These are phyloP conservation scores for Lachancea meyersii DNA, from an alignment of 805 yeast species.

Conservation along the genomic window DNA sequence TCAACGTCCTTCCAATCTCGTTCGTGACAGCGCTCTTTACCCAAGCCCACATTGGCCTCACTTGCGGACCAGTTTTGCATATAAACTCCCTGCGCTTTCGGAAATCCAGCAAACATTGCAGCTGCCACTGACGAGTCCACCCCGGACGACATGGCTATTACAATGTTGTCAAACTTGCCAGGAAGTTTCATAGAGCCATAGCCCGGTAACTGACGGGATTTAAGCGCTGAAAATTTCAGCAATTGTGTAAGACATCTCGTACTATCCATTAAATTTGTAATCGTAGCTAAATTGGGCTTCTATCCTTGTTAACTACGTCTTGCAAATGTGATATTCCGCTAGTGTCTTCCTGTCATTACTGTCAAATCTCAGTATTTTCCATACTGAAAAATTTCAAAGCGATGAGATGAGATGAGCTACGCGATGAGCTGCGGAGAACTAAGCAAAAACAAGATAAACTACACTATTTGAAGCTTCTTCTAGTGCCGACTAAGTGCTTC, in stretches of 20 bases:
- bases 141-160: slow-evolving; percentile 94
- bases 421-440: slow-evolving; percentile 1
- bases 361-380: neutral
- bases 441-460: neutral
- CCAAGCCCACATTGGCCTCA: slow-evolving; percentile 30
- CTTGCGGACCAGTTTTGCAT: slow-evolving; percentile 85
- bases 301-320: too few species aligned
- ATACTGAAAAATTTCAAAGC: slow-evolving; percentile 9
- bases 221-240: neutral
- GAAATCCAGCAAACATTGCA: slow-evolving; percentile 50
- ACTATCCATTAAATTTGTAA: neutral
- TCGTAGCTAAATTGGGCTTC: neutral
- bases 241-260: neutral
- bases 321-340: too few species aligned
- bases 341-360: slow-evolving; percentile 1
- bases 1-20: slow-evolving; percentile 84
- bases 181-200: slow-evolving; percentile 35
- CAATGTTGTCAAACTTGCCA: slow-evolving; percentile 47
- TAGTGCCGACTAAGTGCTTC: neutral
- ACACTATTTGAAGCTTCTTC: neutral
- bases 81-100: slow-evolving; percentile 71
- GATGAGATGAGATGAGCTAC: slow-evolving; percentile 9
- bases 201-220: slow-evolving; percentile 12
- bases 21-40: slow-evolving; percentile 60
- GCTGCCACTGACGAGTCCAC: slow-evolving; percentile 94